Percentiles rank a stretch among this genome's conserved stretches.
These are phyloP conservation scores for Alloascoidea africana DNA, from an alignment of 805 yeast genomes.

Conservation along the genomic window DNA sequence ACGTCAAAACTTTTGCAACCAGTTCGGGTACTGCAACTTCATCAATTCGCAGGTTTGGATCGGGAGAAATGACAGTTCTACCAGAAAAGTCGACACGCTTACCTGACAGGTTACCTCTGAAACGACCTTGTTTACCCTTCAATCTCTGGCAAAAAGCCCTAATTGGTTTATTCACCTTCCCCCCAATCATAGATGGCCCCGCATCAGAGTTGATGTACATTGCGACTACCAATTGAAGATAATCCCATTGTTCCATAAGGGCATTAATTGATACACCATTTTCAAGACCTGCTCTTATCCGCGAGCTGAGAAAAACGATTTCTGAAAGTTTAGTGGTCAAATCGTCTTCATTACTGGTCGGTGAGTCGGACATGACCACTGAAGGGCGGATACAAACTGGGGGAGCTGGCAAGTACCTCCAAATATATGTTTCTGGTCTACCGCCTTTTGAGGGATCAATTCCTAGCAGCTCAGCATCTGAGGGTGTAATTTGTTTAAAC, in stretches of 20 bases:
- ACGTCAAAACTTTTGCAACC: constrained; percentile 89
- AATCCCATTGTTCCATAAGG: constrained; percentile 99
- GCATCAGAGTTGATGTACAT: constrained; percentile 96
- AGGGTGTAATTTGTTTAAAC: constrained; percentile 73
- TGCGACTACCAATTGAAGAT: constrained; percentile 86
- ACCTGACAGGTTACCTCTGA: constrained; percentile 95
- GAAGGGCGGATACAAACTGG: constrained; percentile 98
- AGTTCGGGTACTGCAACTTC: constrained; percentile 98
- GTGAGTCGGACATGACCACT: constrained; percentile 77
- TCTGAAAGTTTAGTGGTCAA: constrained; percentile 91
- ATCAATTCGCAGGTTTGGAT: constrained; percentile 87
- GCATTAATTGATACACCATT: constrained; percentile 88
- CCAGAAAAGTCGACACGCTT: constrained; percentile 98
- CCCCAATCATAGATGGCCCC: constrained; percentile 34
- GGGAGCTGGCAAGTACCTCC: constrained; percentile 97
- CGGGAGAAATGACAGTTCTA: constrained; percentile 96
- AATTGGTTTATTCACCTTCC: constrained; percentile 49
- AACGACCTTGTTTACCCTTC: constrained; percentile 97
- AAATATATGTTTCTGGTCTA: constrained; percentile 88
- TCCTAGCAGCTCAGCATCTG: constrained; percentile 87
- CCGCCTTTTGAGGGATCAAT: constrained; percentile 79
- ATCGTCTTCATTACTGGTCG: constrained; percentile 94
- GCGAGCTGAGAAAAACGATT: constrained; percentile 91
- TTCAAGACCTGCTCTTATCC: constrained; percentile 88
- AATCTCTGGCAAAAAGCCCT: constrained; percentile 94